Evolutionary conservation across 805 yeast genomes (phyloP), one percentile per base, ranked within the genome.

Genomic region (Yarrowia sp.): DNA sequence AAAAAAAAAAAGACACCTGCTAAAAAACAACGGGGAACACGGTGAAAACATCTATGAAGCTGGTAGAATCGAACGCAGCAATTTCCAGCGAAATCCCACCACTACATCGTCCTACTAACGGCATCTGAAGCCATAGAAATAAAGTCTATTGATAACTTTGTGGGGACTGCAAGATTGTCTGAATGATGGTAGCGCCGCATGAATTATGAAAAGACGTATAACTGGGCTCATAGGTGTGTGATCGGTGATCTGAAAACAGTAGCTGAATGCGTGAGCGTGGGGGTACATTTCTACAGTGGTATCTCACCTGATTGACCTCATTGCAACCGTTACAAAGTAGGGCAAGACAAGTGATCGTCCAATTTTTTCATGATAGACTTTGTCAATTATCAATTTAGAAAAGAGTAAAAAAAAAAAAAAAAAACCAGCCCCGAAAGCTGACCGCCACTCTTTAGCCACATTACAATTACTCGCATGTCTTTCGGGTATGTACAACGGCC

Each of bases 401-500:
- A 35, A 35, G 6, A 10, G 3, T 2, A 4, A 35, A 35, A 35
- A 35, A 35, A 10, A 10, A 11, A 4, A 35, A 35, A 35, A 10
- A 35, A 35, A 35, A 4, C 13, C 13, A 35, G 13, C 10, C 38
- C 10, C 38, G 13, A 35, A 35, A 35, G 10, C 2, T 9, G 45
- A 17, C 14, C 5, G 47, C 18, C 47, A 28, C 18, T 13, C 14
- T 31, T 31, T 45, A 45, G 51, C 51, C 15, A 31, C 36, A 14
- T 28, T 8, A 28, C 8, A 22, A 28, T 13, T 11, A 14, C 11
- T 13, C 48, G 35, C 11, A 14, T 6, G 51, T 31, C 7, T 45
- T 31, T 9, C 42, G 58, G 43, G 58, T 51, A 38, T 51, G 44
- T 51, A n/a, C 60, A 51, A 51, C 44, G 42, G 60, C n/a, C 60